Evolutionary conservation across 129 eudicot genomes (phyloP).

Genomic region (Scalesia atractyloides): DNA sequence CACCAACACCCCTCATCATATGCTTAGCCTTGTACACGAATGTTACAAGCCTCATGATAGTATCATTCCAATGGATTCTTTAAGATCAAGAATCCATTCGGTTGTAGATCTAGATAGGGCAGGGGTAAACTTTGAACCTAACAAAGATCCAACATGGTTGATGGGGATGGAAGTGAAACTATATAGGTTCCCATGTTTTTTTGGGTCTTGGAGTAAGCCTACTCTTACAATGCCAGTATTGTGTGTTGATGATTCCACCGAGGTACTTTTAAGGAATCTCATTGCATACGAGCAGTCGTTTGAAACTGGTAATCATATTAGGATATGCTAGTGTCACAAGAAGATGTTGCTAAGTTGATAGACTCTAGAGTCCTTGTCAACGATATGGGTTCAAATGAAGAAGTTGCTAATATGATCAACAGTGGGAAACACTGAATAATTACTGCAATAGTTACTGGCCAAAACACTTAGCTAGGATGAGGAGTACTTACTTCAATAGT

Average conservation of each 20-base stretch:
- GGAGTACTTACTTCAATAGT: constrained; percentile 18
- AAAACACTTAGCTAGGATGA: constrained; percentile 5
- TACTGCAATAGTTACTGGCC: neutral
- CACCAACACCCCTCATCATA: neutral
- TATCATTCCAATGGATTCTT: neutral
- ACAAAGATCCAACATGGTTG: neutral
- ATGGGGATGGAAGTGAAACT: neutral
- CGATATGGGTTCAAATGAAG: constrained; percentile 2
- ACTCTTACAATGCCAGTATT: constrained; percentile 10
- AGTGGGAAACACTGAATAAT: neutral
- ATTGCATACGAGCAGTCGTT: constrained; percentile 27
- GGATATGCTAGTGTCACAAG: constrained; percentile 10
- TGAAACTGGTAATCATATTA: neutral
- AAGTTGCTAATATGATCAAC: constrained; percentile 17
- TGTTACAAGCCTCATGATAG: neutral
- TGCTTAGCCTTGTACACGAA: neutral
- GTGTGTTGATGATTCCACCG: neutral
- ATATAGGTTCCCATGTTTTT: neutral
- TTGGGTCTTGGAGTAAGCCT: neutral
- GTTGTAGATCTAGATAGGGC: neutral
- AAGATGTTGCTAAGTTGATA: constrained; percentile 16
- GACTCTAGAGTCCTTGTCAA: constrained; percentile 5
- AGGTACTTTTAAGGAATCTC: constrained; percentile 25
- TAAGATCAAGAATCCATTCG: neutral
- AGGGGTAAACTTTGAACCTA: neutral